Base-by-base conservation (phyloP, 495 filamentous ascomycete species). In the Penicillium herquei region DNA sequence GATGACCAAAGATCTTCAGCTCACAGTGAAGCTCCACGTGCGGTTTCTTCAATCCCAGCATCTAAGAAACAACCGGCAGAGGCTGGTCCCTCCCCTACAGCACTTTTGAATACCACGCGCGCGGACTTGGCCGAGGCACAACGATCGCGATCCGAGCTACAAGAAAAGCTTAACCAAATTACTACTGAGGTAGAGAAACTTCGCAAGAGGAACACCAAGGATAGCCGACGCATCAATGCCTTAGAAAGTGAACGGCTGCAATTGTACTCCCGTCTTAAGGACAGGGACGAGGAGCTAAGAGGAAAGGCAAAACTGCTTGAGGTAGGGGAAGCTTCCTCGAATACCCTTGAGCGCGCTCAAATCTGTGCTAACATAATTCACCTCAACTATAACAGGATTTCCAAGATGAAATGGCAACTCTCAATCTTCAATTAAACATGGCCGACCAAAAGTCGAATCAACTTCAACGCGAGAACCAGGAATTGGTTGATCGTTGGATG, bases 401-500 rank as follows among this genome's bases (percentile, higher is more conserved):
- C 54, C 93, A 97, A 70, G 92, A 96, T 70, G 93, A 98, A 64
- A 82, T 94, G 58, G 81, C 92, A 39, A 84, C 90, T 3, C 71
- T 96, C 44, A 91, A 90, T 55, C 81, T 97, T 57, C 88, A 97
- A 70, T 79, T 96, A 3, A 91, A 96, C 63, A 84, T 96, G 78
- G 83, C 87, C 8, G 89, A 93, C 64, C 81, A 91, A 66, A 81
- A 79, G 61, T 77, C 77, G 6, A 79, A 81, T 57, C 85, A 84
- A 62, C 73, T 95, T 52, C 75, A 84, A 65, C 78, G 76, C n/a
- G 93, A 98, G 65, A 96, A 98, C 63, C 81, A 90, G 63, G 88
- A 96, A 44, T 76, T 97, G 35, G 84, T 96, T 49, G 86, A 92
- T 63, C 81, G 93, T 43, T 97, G 89, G 90, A 94, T 98, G 90